Base-by-base conservation (phyloP, 768 basidiomycete genomes). In the Polyporus arcularius region DNA sequence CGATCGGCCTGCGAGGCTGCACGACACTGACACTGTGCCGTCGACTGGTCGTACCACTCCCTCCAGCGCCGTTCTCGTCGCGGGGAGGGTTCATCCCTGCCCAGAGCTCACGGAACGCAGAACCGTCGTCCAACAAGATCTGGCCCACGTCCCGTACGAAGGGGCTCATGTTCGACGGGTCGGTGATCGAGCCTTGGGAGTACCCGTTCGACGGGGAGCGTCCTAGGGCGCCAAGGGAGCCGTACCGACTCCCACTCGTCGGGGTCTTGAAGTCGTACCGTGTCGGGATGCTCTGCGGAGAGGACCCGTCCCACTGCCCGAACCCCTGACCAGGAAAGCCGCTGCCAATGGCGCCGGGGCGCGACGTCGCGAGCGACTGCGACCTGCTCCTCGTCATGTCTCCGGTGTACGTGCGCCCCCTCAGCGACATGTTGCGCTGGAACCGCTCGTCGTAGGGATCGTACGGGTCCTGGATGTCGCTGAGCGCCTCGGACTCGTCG, bases 1-100 rank as follows among this genome's bases (percentile, higher is more conserved):
- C 83, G 51, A 88, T 76, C 4, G 85, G 79, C 41, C 88, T 75
- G 4, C 88, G 79, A 0, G 90, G 89, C 70, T 90, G 92, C 12
- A 92, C 89, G 67, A 92, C 84, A 62, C 87, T 89, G 65, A 94
- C 91, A 60, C 89, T 92, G 64, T 94, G 92, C 18, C 92, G 78
- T 40, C 92, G 77, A 65, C 90, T 92, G 7, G 92, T 92, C 4
- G 90, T 89, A 2, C 91, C 92, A 66, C 91, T 93, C 0, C 86
- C 87, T 7, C 77, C 81, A 4, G 80, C 79, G 6, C 84, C 85
- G 50, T 82, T 83, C 71, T 88, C 85, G 61, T 87, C 86, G 39
- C 82, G 79, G 4, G 82, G 85, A 0, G 82, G 83, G 59, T 85
- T 77, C 79, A 82, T 83, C n/a, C 87, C 85, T 0, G 86, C 80